phyloP scores from a whole-genome alignment of 2,329 filamentous ascomycete genomes.

The Neophaeococcomyces mojaviensis region DNA sequence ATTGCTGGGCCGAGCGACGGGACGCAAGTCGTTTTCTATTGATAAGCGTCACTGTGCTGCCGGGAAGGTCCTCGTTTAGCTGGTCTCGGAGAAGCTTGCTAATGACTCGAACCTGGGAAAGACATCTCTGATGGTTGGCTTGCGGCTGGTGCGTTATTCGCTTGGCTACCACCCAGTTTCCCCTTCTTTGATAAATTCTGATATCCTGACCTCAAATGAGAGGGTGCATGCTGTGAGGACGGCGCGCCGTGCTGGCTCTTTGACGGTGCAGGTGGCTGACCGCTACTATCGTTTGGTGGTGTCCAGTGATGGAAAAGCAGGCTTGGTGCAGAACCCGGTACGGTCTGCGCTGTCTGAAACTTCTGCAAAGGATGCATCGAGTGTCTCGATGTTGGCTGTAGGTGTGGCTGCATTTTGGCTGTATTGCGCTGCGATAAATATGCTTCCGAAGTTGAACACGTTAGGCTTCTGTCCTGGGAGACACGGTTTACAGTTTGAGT shows the following conservation, averaged over 20 bases:
- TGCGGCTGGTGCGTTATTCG: constrained; percentile 40
- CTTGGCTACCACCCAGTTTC: constrained; percentile 57
- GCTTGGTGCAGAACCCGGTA: constrained; percentile 61
- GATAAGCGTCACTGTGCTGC: constrained; percentile 58
- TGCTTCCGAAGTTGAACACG: constrained; percentile 8
- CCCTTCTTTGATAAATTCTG: constrained; percentile 78
- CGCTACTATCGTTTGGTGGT: constrained; percentile 61
- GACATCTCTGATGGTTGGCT: constrained; percentile 43
- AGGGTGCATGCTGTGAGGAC: constrained; percentile 38
- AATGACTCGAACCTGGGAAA: constrained; percentile 46
- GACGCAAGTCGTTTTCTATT: constrained; percentile 21
- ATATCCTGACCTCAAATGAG: constrained; percentile 49
- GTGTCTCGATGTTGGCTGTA: constrained; percentile 25
- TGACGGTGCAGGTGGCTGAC: constrained; percentile 66
- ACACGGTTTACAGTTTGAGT: no score
- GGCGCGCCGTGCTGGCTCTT: constrained; percentile 51
- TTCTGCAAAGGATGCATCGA: constrained; percentile 47
- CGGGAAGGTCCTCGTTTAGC: constrained; percentile 52
- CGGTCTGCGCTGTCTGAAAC: constrained; percentile 45
- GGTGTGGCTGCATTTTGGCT: constrained; percentile 28
- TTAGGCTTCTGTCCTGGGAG: constrained; percentile 20
- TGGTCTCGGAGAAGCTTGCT: constrained; percentile 45
- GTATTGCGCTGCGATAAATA: constrained; percentile 37
- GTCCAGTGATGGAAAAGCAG: constrained; percentile 94
- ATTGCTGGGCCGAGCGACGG: constrained; percentile 22